A percentile compares a stretch with the other conserved stretches of the same genome.
Evolutionary conservation across 768 basidiomycete species (phyloP).

Genomic region (Tricholoma flavovirens): DNA sequence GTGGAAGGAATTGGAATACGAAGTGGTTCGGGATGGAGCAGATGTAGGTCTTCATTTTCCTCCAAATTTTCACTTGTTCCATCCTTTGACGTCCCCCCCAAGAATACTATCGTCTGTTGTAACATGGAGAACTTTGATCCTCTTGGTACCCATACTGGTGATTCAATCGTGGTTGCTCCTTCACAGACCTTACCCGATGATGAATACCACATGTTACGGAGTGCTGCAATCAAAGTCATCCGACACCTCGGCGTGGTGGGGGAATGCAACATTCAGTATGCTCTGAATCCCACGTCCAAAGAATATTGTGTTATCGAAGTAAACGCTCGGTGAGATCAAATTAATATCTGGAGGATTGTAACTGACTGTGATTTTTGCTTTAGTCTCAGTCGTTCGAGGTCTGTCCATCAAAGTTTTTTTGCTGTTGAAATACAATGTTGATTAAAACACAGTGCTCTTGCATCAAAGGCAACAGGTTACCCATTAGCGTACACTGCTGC

Average conservation of each 20-base stretch:
- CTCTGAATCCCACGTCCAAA: constrained; percentile 84
- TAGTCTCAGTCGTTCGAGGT: constrained; percentile 79
- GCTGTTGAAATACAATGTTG: not conserved
- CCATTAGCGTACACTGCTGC: constrained; percentile 99
- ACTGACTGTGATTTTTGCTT: not conserved
- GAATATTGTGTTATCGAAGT: constrained; percentile 99
- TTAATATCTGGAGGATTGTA: constrained; percentile 5
- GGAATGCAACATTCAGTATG: constrained; percentile 98
- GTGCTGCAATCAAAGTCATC: constrained; percentile 93
- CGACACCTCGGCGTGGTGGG: constrained; percentile 90
- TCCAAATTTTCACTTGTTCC: constrained; percentile 2
- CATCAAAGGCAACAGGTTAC: constrained; percentile 98
- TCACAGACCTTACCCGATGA: constrained; percentile 97
- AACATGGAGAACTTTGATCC: constrained; percentile 99
- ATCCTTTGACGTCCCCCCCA: constrained; percentile 10
- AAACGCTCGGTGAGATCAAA: constrained; percentile 68
- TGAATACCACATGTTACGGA: constrained; percentile 98
- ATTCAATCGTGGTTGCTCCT: constrained; percentile 98
- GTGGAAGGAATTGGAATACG: constrained; percentile 99
- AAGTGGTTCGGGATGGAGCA: constrained; percentile 96
- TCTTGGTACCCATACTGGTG: constrained; percentile 97
- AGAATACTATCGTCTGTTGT: constrained; percentile 99
- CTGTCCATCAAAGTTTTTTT: constrained; percentile 11
- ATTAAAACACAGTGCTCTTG: constrained; percentile 62
- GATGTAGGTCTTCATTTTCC: constrained; percentile 56